A percentile compares a stretch with the other conserved stretches of the same genome.
phyloP scores from a whole-genome alignment of 192 early-diverging fungal species.

The Umbelopsis ramanniana region DNA sequence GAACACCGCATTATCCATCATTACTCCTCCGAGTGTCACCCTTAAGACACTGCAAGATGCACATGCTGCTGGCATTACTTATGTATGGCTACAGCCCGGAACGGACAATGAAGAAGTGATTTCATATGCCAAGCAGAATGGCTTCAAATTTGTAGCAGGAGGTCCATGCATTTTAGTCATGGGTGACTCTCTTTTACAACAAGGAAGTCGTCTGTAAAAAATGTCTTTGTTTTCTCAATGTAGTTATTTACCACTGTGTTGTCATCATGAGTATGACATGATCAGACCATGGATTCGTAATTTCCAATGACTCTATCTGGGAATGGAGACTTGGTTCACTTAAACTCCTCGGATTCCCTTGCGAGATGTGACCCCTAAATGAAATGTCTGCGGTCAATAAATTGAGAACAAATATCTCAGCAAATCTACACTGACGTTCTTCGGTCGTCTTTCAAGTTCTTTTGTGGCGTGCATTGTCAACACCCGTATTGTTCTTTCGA shows the following conservation, averaged over 20 bases:
- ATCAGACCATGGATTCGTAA: too few relatives aligned
- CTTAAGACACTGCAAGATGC: conserved; percentile 60
- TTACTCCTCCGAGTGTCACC: conserved; percentile 73
- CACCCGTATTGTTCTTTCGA: too few relatives aligned
- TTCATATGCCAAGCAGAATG: conserved; percentile 45
- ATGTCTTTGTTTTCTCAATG: neutral
- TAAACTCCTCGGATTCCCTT: too few relatives aligned
- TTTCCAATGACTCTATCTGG: too few relatives aligned
- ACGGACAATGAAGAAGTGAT: conserved; percentile 61
- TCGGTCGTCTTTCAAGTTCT: too few relatives aligned
- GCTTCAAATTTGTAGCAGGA: conserved; percentile 60
- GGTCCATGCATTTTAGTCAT: conserved; percentile 73
- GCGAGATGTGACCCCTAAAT: too few relatives aligned
- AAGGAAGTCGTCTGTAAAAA: conserved; percentile 28
- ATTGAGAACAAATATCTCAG: too few relatives aligned
- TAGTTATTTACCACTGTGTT: neutral
- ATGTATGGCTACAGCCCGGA: conserved; percentile 78
- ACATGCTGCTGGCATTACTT: conserved; percentile 58
- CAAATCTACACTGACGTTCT: too few relatives aligned
- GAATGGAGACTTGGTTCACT: too few relatives aligned
- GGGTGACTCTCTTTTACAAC: conserved; percentile 31
- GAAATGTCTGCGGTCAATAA: too few relatives aligned
- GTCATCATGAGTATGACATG: too few relatives aligned
- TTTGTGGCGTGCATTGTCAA: too few relatives aligned
- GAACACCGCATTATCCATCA: conserved; percentile 63